Percentiles rank a stretch among this genome's conserved stretches.
phyloP scores from a whole-genome alignment of 163 green algal species.

The Chlamydomonas reinhardtii region DNA sequence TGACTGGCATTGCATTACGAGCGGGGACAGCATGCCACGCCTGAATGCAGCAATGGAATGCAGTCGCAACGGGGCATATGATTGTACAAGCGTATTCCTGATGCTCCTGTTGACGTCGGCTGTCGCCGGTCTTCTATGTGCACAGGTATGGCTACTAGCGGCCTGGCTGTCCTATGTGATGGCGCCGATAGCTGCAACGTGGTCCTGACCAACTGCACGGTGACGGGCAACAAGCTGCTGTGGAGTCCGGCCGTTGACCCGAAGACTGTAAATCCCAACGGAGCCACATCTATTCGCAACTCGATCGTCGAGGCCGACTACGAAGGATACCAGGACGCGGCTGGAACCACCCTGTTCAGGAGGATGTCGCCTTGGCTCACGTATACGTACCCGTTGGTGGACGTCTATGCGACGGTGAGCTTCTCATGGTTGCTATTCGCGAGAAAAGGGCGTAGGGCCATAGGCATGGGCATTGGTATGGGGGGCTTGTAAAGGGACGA shows the following conservation, averaged over 20 bases:
- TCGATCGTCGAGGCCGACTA: not conserved
- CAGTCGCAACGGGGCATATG: too few relatives aligned
- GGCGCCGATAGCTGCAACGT: slow-evolving; percentile 2
- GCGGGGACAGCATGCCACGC: too few relatives aligned
- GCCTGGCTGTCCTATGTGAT: slow-evolving; percentile 4
- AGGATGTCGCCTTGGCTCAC: slow-evolving; percentile 10
- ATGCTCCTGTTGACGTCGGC: not conserved
- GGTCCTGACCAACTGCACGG: not conserved
- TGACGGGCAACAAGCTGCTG: slow-evolving; percentile 26
- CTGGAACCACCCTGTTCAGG: not conserved
- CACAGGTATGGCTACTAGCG: slow-evolving; percentile 29
- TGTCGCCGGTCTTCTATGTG: not conserved
- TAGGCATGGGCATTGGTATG: too few relatives aligned
- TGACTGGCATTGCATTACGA: too few relatives aligned
- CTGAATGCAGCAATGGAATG: too few relatives aligned
- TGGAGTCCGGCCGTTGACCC: slow-evolving; percentile 1
- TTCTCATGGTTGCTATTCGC: not conserved
- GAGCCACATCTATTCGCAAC: not conserved
- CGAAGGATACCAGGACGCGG: too few relatives aligned
- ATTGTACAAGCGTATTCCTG: not conserved
- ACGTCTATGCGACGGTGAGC: not conserved
- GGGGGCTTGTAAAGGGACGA: too few relatives aligned
- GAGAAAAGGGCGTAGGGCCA: too few relatives aligned
- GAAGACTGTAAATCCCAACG: not conserved
- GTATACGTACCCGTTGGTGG: slow-evolving; percentile 16